Evolutionary conservation across 106 monocot species (phyloP).

Genomic region (Iris macrosiphon): DNA sequence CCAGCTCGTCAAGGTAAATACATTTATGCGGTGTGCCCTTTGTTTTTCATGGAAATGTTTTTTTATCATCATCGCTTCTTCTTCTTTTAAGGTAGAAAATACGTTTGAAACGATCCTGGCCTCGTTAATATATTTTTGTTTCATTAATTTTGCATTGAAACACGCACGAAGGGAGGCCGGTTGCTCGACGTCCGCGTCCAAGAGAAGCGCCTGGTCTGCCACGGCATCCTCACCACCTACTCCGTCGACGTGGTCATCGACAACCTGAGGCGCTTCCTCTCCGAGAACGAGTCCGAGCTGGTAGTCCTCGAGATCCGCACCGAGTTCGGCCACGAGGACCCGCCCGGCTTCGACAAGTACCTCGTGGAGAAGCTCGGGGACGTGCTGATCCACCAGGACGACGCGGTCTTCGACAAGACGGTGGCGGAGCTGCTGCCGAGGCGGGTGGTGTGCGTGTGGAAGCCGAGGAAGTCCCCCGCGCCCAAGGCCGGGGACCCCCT

Average conservation of each 20-base stretch:
- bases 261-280: conserved; percentile 48
- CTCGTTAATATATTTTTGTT: not conserved
- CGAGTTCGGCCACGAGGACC: conserved; percentile 80
- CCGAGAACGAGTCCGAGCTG: conserved; percentile 53
- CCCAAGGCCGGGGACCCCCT: conserved; percentile 41
- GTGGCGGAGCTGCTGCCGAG: conserved; percentile 69
- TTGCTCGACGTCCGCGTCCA: conserved; percentile 69
- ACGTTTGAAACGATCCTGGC: not conserved
- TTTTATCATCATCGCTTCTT: too few relatives aligned
- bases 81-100: not conserved
- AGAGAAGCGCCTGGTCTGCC: conserved; percentile 64
- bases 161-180: conserved; percentile 34
- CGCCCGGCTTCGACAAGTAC: conserved; percentile 62
- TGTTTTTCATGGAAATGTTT: not conserved
- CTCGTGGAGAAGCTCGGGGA: conserved; percentile 61
- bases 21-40: too few relatives aligned
- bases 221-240: conserved; percentile 71
- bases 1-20: conserved; percentile 38
- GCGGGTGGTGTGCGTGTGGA: conserved; percentile 85
- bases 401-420: conserved; percentile 50
- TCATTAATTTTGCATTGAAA: not conserved
- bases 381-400: conserved; percentile 61
- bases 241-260: conserved; percentile 58
- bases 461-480: conserved; percentile 54
- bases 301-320: conserved; percentile 81